Base-by-base conservation (phyloP, 2,329 filamentous ascomycete species). In the Pseudogymnoascus sp. region DNA sequence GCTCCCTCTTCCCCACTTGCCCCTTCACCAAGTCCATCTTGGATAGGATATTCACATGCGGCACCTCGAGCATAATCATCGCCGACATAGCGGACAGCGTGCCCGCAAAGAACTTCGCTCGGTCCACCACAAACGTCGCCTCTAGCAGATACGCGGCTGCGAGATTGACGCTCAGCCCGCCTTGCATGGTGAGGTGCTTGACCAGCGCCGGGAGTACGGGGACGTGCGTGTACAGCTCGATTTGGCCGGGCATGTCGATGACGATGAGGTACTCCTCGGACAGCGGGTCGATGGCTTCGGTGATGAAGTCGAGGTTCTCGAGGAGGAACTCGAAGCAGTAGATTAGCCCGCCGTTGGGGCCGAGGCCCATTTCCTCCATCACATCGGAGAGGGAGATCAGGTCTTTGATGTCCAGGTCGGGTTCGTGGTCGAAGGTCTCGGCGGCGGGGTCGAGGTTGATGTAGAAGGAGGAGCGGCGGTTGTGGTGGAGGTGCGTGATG, bases 21-120 rank as follows among this genome's bases (percentile, higher is more conserved):
- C 90, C 91, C 73, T 94, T 94, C 67, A 97, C 86, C 64, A 97
- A 83, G 73, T 99, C 94, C 92, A 97, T 97, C 78, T 99, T 99
- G 72, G 89, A 95, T 62, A 99, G 79, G 64, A 99, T 88, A 73
- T 99, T 99, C 72, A 99, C 86, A 73, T 99, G 94, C 4, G 94
- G 94, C 66, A 97, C 86, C 76, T 97, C 94, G 65, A 99, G 84
- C 91, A 97, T 94, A 70, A 99, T 86, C 94, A 99, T 99, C 66
- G 94, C 92, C 71, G 90, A 95, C 94, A 99, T 97, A 67, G 94
- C 94, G 72, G 89, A 94, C 64, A 99, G 80, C 0, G 94, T 96
- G 10, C 94, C 94, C 0, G 94, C 88, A 75, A 99, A 97, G 81
- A 96, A 99, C 78, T 97, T 99, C 71, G 94, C 90, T 64, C 91